Conservation (phyloP, 2,329 filamentous ascomycete genomes). For the Ophiosphaerella herpotricha region DNA sequence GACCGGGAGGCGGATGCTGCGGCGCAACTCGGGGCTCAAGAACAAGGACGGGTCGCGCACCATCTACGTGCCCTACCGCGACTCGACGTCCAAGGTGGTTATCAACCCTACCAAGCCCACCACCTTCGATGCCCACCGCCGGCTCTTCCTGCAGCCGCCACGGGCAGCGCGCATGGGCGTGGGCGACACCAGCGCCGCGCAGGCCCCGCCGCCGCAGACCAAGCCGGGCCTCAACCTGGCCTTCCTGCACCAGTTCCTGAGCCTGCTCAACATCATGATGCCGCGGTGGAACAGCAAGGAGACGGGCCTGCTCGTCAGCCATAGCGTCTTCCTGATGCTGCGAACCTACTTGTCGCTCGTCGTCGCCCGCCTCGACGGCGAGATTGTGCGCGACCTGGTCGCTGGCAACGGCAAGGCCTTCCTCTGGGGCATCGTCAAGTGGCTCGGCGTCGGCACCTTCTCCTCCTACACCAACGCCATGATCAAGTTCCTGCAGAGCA, state of each 20-base stretch:
- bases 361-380: slow-evolving; percentile 89
- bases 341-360: slow-evolving; percentile 93
- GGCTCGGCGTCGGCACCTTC: slow-evolving; percentile 90
- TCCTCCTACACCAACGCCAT: slow-evolving; percentile 98
- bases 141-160: slow-evolving; percentile 90
- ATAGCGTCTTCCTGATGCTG: slow-evolving; percentile 86
- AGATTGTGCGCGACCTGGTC: slow-evolving; percentile 95
- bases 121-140: slow-evolving; percentile 94
- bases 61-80: slow-evolving; percentile 92
- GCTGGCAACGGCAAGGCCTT: slow-evolving; percentile 90
- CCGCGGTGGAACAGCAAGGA: slow-evolving; percentile 95
- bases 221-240: slow-evolving; percentile 95
- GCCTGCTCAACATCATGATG: slow-evolving; percentile 96
- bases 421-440: slow-evolving; percentile 86
- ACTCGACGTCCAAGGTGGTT: slow-evolving; percentile 84
- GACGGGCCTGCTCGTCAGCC: slow-evolving; percentile 84
- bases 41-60: slow-evolving; percentile 94
- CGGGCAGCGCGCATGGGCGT: slow-evolving; percentile 78
- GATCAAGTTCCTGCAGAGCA: slow-evolving; percentile 98
- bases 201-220: slow-evolving; percentile 83
- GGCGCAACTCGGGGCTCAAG: slow-evolving; percentile 88
- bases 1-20: slow-evolving; percentile 78
- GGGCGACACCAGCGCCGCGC: slow-evolving; percentile 63
- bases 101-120: slow-evolving; percentile 89
- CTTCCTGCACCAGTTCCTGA: slow-evolving; percentile 95